These are phyloP conservation scores for Rhizopogon salebrosus DNA, from an alignment of 768 basidiomycete genomes.

Conservation along the genomic window DNA sequence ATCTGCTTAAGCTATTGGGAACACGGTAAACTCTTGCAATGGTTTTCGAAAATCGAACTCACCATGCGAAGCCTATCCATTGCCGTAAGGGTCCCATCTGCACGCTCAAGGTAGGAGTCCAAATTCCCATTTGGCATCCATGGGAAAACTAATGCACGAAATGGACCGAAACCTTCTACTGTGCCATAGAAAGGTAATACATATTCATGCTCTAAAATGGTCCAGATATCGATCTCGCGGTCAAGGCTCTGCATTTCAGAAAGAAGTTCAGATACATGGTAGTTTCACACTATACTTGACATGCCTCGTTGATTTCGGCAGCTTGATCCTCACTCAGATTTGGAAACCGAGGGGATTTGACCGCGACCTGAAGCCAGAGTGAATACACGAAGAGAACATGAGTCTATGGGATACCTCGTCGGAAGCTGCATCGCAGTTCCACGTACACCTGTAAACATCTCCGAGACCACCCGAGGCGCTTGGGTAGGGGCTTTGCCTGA, in stretches of 20 bases:
- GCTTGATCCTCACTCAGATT: not conserved
- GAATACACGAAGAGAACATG: not conserved
- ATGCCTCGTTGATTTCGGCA: not conserved
- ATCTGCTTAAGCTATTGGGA: slow-evolving; percentile 31
- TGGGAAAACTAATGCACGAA: slow-evolving; percentile 33
- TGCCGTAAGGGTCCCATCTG: slow-evolving; percentile 31
- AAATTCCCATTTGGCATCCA: slow-evolving; percentile 39
- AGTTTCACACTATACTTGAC: not conserved
- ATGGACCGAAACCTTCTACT: slow-evolving; percentile 32
- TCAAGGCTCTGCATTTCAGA: slow-evolving; percentile 17
- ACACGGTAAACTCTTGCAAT: not conserved
- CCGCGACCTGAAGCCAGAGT: slow-evolving; percentile 1
- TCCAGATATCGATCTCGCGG: slow-evolving; percentile 33
- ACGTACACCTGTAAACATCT: slow-evolving; percentile 35
- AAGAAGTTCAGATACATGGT: not conserved
- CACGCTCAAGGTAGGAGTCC: slow-evolving; percentile 31
- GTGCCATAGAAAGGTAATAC: slow-evolving; percentile 34
- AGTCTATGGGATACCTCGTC: not conserved
- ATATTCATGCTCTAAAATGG: too few species aligned
- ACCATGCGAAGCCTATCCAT: slow-evolving; percentile 33
- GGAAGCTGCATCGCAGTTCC: not conserved
- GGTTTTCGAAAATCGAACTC: slow-evolving; percentile 4
- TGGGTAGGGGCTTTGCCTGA: too few species aligned
- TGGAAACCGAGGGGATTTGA: not conserved
- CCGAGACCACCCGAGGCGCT: slow-evolving; percentile 33